Base-by-base conservation (phyloP, 345 rosid genomes). In the Anacardium occidentale region DNA sequence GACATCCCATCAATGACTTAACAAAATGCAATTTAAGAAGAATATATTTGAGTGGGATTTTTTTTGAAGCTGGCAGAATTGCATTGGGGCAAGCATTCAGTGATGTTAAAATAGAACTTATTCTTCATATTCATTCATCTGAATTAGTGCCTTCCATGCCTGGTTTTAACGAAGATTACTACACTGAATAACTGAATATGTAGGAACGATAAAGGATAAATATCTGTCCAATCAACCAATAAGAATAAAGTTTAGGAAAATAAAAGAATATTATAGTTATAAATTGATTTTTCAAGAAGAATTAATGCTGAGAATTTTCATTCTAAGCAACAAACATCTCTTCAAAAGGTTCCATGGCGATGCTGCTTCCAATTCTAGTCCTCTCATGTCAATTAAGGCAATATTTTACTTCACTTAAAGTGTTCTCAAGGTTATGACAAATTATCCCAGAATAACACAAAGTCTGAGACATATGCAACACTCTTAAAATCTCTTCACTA, bases 41-140 rank as follows among this genome's bases (percentile, higher is more conserved):
- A 77, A 77, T 60, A 76, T 42, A 20, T 5, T 13, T 66, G 17
- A 52, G 69, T 60, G 26, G 42, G 29, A 12, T 22, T n/a, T n/a
- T n/a, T n/a, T n/a, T 61, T 57, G 22, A 21, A 18, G 64, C 20
- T 20, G 52, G 44, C 29, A 59, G 10, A 13, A 25, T 17, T 51
- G 26, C 10, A 58, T 70, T 24, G 58, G 26, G 73, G 65, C 14
- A 26, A 42, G 73, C 56, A 54, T 45, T 20, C 34, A 17, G 21
- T 63, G 47, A 65, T 51, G 26, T 26, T 45, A 29, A 44, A 45
- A 55, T 73, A 61, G 74, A 68, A 62, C 40, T 56, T 55, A 73
- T 77, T 73, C 77, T 59, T 29, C 32, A 52, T 60, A 40, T 57
- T 26, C n/a, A 11, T 69, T 32, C 69, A 34, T 25, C 8, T 32